Percentiles rank a stretch among this genome's conserved stretches.
Evolutionary conservation across 208 protist genomes (phyloP).

Genomic region (Trypanosoma avium): DNA sequence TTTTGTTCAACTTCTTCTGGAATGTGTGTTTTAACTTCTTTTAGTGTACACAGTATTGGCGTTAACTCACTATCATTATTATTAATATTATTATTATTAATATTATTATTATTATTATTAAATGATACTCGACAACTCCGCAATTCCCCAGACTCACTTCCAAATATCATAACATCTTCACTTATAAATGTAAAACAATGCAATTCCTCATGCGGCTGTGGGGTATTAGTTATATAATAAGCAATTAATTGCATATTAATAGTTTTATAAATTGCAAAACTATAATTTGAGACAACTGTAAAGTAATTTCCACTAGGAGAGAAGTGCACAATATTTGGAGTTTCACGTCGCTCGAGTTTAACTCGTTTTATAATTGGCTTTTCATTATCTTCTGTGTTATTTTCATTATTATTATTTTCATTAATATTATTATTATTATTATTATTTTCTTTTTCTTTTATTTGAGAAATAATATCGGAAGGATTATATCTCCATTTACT

Average conservation of each 20-base stretch:
- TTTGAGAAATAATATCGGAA: neutral
- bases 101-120: too few relatives aligned
- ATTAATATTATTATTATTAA: too few relatives aligned
- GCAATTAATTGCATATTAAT: constrained; percentile 35
- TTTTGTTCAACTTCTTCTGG: constrained; percentile 21
- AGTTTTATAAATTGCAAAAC: constrained; percentile 53
- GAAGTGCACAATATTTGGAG: constrained; percentile 51
- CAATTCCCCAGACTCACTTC: constrained; percentile 55
- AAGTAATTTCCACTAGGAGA: constrained; percentile 43
- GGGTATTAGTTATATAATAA: constrained; percentile 21
- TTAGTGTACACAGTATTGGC: neutral
- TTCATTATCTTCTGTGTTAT: neutral
- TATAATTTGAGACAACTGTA: constrained; percentile 43
- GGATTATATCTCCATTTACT: constrained; percentile 80
- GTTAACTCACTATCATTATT: too few relatives aligned
- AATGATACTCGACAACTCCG: constrained; percentile 10
- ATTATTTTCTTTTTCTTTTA: neutral
- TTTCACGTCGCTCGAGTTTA: constrained; percentile 36
- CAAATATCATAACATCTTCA: constrained; percentile 46
- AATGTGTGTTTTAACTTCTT: neutral
- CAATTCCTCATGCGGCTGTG: constrained; percentile 46
- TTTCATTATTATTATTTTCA: neutral
- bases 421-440: neutral
- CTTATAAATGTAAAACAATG: constrained; percentile 40
- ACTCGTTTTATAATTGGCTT: constrained; percentile 5